Percentiles rank a stretch among this genome's conserved stretches.
Evolutionary conservation across 2,329 filamentous ascomycete species (phyloP).

Genomic region (Aureobasidium sp.): DNA sequence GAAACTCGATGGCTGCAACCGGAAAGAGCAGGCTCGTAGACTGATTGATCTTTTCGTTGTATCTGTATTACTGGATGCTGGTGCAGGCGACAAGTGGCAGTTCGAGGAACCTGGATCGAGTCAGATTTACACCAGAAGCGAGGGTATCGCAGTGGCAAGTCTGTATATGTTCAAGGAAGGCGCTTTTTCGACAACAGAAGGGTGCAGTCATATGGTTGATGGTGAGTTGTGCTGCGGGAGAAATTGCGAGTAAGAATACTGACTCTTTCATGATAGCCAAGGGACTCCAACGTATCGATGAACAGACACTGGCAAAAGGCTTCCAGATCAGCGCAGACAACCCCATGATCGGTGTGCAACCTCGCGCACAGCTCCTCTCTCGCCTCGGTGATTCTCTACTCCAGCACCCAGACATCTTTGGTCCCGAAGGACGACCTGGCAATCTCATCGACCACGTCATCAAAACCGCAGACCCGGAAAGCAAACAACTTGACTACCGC

Average conservation of each 20-base stretch:
- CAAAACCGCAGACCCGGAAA: conserved; percentile 71
- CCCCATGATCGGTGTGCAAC: conserved; percentile 73
- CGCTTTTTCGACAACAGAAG: conserved; percentile 54
- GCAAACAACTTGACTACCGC: conserved; percentile 70
- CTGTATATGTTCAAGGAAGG: conserved; percentile 85
- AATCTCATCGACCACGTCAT: conserved; percentile 88
- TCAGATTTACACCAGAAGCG: conserved; percentile 69
- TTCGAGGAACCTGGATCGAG: conserved; percentile 83
- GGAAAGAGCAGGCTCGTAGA: conserved; percentile 61
- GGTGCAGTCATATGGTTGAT: background rate
- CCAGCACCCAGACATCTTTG: conserved; percentile 67
- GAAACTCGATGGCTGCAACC: conserved; percentile 53
- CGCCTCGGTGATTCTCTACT: conserved; percentile 65
- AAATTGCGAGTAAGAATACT: conserved; percentile 52
- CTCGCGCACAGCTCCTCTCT: conserved; percentile 66
- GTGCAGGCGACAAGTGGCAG: conserved; percentile 76
- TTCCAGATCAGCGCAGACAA: conserved; percentile 74
- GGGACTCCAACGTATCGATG: background rate
- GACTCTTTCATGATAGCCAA: conserved; percentile 53
- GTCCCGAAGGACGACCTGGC: conserved; percentile 69
- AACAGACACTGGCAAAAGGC: conserved; percentile 61
- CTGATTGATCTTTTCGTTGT: conserved; percentile 67
- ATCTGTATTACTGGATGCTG: conserved; percentile 72
- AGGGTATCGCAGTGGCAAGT: conserved; percentile 68
- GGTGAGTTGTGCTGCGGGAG: background rate